phyloP scores from a whole-genome alignment of 345 rosid species.

The Bruguiera parviflora region DNA sequence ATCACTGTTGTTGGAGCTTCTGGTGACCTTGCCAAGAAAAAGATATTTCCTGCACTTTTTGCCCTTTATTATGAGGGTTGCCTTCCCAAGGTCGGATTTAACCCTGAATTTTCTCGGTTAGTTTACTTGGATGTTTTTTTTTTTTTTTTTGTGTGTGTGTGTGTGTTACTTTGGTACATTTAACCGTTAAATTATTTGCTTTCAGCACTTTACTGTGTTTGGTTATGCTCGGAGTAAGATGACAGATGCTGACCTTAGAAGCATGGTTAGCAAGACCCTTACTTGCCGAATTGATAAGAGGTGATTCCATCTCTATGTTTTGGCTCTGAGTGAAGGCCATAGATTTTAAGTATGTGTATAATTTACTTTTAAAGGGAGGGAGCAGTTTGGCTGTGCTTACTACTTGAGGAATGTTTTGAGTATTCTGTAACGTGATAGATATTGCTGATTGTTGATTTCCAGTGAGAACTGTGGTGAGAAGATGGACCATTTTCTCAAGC shows the following conservation, averaged over 20 bases:
- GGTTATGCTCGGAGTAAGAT: constrained; percentile 99
- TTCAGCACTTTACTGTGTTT: constrained; percentile 86
- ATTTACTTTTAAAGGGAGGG: too few species aligned
- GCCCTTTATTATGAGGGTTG: constrained; percentile 94
- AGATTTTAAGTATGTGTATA: too few species aligned
- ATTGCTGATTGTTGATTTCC: constrained; percentile 28
- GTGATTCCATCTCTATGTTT: constrained; percentile 29
- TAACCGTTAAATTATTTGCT: constrained; percentile 12
- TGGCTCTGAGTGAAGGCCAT: neutral
- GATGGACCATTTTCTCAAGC: constrained; percentile 88
- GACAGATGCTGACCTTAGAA: constrained; percentile 87
- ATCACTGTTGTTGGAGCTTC: constrained; percentile 97
- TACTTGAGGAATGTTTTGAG: too few species aligned
- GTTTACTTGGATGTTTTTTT: constrained; percentile 1
- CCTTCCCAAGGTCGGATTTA: constrained; percentile 69
- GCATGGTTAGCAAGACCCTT: constrained; percentile 93
- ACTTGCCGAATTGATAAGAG: constrained; percentile 97
- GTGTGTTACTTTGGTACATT: too few species aligned
- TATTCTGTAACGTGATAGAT: constrained; percentile 4
- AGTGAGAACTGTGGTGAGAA: constrained; percentile 91
- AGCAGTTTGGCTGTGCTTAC: too few species aligned
- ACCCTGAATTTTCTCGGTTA: neutral
- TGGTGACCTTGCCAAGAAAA: constrained; percentile 99
- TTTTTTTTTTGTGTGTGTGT: neutral
- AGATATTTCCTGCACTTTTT: constrained; percentile 97